phyloP scores from a whole-genome alignment of 495 filamentous ascomycete genomes.

The Penicillium pancosmium region DNA sequence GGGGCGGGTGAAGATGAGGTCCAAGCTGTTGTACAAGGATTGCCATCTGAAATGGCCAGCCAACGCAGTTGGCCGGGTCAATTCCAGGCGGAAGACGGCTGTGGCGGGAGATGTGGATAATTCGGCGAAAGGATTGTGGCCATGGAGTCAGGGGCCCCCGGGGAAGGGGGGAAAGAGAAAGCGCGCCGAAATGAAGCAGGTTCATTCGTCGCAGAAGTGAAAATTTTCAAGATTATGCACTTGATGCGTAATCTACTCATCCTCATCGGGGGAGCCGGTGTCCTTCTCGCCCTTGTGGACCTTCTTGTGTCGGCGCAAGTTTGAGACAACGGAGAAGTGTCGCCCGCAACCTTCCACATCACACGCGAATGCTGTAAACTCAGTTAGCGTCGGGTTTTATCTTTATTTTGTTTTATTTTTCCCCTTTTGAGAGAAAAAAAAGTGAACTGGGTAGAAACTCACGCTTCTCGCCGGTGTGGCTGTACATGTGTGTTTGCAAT shows the following conservation, averaged over 20 bases:
- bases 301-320: slow-evolving; percentile 91
- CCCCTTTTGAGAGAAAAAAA: too few relatives aligned
- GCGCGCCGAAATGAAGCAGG: slow-evolving; percentile 13
- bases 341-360: slow-evolving; percentile 94
- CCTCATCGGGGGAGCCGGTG: slow-evolving; percentile 45
- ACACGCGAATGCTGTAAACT: slow-evolving; percentile 76
- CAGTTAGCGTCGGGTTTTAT: too few relatives aligned
- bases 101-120: not conserved
- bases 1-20: slow-evolving; percentile 16
- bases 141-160: not conserved
- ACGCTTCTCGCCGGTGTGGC: slow-evolving; percentile 99
- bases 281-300: slow-evolving; percentile 86
- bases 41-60: slow-evolving; percentile 13
- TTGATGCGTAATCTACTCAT: slow-evolving; percentile 37
- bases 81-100: not conserved
- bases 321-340: slow-evolving; percentile 97
- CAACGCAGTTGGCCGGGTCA: slow-evolving; percentile 23
- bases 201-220: slow-evolving; percentile 17
- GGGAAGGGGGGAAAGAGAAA: slow-evolving; percentile 8
- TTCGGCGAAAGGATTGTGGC: not conserved
- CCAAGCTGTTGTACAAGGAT: slow-evolving; percentile 49
- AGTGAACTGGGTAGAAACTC: slow-evolving; percentile 41
- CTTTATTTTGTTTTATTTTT: too few relatives aligned
- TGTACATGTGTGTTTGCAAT: slow-evolving; percentile 98
- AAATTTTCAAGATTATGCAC: slow-evolving; percentile 12